phyloP scores from a whole-genome alignment of 225 moss, liverwort and hornwort genomes.

The Marchantia paleacea region DNA sequence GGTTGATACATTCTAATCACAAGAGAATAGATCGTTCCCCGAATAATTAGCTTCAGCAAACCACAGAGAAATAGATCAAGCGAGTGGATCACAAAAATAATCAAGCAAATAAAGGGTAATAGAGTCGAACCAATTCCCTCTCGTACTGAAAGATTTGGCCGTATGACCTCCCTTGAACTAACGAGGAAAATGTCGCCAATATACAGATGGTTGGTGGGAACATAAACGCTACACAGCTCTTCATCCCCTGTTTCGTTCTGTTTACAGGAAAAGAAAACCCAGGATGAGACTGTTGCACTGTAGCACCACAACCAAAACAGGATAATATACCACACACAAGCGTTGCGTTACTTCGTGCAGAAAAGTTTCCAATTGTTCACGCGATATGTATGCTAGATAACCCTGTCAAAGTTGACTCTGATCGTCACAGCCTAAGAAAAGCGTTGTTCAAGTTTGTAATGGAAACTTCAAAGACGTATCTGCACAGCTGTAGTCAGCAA shows the following conservation, averaged over 20 bases:
- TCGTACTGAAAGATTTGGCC: slow-evolving; percentile 95
- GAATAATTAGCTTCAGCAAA: not conserved
- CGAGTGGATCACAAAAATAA: not conserved
- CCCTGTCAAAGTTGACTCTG: not conserved
- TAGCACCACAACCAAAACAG: not conserved
- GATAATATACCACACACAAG: not conserved
- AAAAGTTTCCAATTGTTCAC: too few relatives aligned
- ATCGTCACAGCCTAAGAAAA: not conserved
- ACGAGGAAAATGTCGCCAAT: slow-evolving; percentile 99
- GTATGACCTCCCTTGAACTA: slow-evolving; percentile 81
- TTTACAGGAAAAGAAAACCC: not conserved
- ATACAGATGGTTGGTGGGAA: slow-evolving; percentile 97
- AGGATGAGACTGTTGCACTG: not conserved
- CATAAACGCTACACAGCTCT: slow-evolving; percentile 95
- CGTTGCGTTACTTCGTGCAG: not conserved
- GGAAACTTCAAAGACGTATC: not conserved
- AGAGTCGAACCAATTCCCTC: slow-evolving; percentile 84
- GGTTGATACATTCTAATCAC: too few relatives aligned
- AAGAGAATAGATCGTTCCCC: too few relatives aligned
- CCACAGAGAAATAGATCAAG: not conserved
- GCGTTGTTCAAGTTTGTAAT: not conserved
- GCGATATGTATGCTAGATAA: too few relatives aligned
- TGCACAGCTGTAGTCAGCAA: not conserved
- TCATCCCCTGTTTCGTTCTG: slow-evolving; percentile 92
- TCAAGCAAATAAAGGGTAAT: not conserved